A percentile compares a stretch with the other conserved stretches of the same genome.
Conservation (phyloP, 192 early-diverging fungal genomes). For the Coemansia sp. region DNA sequence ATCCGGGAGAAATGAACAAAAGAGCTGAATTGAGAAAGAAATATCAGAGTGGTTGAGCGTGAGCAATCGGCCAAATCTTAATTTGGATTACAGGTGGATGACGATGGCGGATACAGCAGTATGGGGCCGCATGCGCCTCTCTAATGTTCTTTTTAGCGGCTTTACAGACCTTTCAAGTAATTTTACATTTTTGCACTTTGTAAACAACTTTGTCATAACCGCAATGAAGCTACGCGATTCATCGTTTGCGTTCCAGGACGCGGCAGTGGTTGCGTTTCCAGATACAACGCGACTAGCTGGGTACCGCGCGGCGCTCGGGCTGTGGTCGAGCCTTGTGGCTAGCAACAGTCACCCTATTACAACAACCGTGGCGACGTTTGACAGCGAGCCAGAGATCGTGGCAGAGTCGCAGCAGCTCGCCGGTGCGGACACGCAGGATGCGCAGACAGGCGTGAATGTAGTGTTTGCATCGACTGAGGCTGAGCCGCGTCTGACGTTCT, state of each 20-base stretch:
- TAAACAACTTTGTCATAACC: background rate
- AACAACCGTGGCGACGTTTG: constrained; percentile 4
- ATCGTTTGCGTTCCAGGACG: constrained; percentile 25
- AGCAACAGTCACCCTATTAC: background rate
- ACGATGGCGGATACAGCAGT: no score
- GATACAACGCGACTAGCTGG: constrained; percentile 45
- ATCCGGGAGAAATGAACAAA: no score
- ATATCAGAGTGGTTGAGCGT: no score
- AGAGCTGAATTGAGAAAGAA: background rate
- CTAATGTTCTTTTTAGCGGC: no score
- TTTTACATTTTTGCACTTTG: background rate
- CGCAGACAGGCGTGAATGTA: background rate
- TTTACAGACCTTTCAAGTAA: no score
- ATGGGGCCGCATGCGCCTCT: no score
- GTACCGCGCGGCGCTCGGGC: constrained; percentile 41
- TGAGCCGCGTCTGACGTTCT: constrained; percentile 20
- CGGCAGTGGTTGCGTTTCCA: constrained; percentile 43
- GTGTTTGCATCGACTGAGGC: constrained; percentile 14
- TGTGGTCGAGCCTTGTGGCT: constrained; percentile 16
- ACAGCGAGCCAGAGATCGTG: constrained; percentile 1
- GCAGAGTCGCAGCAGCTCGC: constrained; percentile 1
- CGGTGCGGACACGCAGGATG: background rate
- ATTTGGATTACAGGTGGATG: no score
- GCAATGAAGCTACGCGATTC: constrained; percentile 32
- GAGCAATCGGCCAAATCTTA: no score